Conservation (phyloP, 805 yeast species). For the Yarrowia phangngaensis region DNA sequence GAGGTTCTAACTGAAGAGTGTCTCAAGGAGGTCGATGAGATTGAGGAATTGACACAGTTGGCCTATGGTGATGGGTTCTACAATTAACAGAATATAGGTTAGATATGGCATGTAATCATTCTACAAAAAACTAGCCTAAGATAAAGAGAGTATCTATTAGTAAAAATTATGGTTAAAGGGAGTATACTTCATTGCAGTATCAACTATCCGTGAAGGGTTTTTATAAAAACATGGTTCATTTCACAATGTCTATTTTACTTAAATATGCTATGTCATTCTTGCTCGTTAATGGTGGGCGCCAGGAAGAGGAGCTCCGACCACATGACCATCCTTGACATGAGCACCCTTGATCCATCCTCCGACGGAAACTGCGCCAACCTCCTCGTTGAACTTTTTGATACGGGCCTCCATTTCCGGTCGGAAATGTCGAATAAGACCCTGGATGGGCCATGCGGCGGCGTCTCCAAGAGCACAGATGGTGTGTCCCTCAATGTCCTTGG, state of each 20-base stretch:
- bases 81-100: too few species aligned
- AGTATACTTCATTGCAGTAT: not conserved
- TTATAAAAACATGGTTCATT: too few species aligned
- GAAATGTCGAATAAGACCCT: slow-evolving; percentile 80
- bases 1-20: slow-evolving; percentile 75
- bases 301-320: slow-evolving; percentile 46
- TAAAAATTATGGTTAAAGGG: too few species aligned
- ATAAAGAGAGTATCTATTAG: too few species aligned
- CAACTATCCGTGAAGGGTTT: not conserved
- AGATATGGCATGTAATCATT: too few species aligned
- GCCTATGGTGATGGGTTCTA: too few species aligned
- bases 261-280: slow-evolving; percentile 7
- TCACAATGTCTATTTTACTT: too few species aligned
- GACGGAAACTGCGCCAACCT: slow-evolving; percentile 49
- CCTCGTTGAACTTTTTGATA: slow-evolving; percentile 56
- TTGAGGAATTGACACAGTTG: slow-evolving; percentile 45
- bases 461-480: slow-evolving; percentile 90
- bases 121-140: too few species aligned
- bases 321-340: slow-evolving; percentile 57
- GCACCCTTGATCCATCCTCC: slow-evolving; percentile 80
- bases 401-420: slow-evolving; percentile 77
- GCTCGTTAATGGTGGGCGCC: slow-evolving; percentile 30
- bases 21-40: slow-evolving; percentile 77
- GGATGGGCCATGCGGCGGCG: slow-evolving; percentile 92
- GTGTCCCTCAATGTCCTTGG: slow-evolving; percentile 86